Evolutionary conservation across 345 rosid genomes (phyloP), one percentile per base, ranked within the genome.

Genomic region (Aurinia saxatilis): DNA sequence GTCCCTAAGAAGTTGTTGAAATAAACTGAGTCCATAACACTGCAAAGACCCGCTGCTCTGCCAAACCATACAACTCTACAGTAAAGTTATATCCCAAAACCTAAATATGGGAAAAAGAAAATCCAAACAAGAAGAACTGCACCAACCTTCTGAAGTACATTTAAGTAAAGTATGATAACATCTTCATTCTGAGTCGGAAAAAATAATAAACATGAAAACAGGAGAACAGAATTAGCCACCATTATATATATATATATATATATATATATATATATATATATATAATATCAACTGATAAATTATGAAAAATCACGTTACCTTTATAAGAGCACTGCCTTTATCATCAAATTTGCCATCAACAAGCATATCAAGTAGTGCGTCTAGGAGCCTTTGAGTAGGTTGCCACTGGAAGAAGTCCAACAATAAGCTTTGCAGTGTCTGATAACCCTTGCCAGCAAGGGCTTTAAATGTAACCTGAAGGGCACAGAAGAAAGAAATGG

Each of bases 41-140:
- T 79, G 84, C 87, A 83, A 76, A 42, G 87, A 82, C 63, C 84
- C 96, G 81, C 98, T 92, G 98, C 98, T 89, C 98, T 92, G 98
- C 89, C 88, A 88, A 82, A 74, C 81, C 81, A 85, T 63, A 84
- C 77, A 80, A 72, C 54, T 73, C 63, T 66, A 53, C 45, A 46
- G 58, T 63, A 75, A 78, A 63, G 67, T 71, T 39, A 71, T 54
- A 63, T 19, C 27, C 50, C 31, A 47, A 63, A 42, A 68, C 52
- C 57, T 39, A 53, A 56, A 27, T 14, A 49, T 57, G 4, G 21
- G 23, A 21, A 37, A 63, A 60, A 46, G 21, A 6, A 31, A 59
- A 65, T 59, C 67, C 45, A 59, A 52, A 34, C 45, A 65, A 50
- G 30, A 7, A 42, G 18, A 58, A 65, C 30, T 25, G 44, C 61